These are phyloP conservation scores for Saxophila tyrrhenica DNA, from an alignment of 495 filamentous ascomycete genomes.

Conservation along the genomic window DNA sequence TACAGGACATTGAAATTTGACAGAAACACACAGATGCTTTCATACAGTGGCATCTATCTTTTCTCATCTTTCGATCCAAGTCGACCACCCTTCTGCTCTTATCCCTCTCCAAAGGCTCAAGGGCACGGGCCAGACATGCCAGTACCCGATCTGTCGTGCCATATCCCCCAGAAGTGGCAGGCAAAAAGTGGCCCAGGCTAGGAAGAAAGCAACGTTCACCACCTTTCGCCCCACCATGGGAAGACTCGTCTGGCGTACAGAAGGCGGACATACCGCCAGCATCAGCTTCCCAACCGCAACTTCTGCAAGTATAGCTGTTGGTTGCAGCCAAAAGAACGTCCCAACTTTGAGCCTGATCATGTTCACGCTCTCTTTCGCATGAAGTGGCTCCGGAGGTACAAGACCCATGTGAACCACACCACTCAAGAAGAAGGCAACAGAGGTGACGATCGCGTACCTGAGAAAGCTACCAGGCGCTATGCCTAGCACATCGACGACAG, in stretches of 20 bases:
- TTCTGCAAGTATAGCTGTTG: constrained; percentile 12
- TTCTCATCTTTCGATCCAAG: constrained; percentile 7
- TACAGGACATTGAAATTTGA: too few species aligned
- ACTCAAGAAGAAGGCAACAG: constrained; percentile 12
- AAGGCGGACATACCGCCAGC: background rate
- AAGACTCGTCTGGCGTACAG: background rate
- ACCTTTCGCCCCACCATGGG: background rate
- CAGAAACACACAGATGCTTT: too few species aligned
- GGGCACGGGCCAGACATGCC: constrained; percentile 14
- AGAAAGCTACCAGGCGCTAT: constrained; percentile 1
- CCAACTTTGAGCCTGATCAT: constrained; percentile 6
- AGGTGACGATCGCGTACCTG: constrained; percentile 13
- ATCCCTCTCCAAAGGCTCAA: constrained; percentile 14
- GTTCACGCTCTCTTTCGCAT: constrained; percentile 5
- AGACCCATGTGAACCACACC: constrained; percentile 18
- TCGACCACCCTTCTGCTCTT: constrained; percentile 9
- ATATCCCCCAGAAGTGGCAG: constrained; percentile 11
- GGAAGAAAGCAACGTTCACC: constrained; percentile 7
- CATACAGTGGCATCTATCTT: background rate
- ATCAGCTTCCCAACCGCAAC: background rate
- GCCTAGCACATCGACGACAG: constrained; percentile 7
- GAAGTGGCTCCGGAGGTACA: constrained; percentile 16
- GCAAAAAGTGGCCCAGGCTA: constrained; percentile 11
- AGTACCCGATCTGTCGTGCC: constrained; percentile 16
- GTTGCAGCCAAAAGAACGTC: constrained; percentile 17